Conservation (phyloP, 73 alveolate species). For the Tetrahymena borealis region DNA sequence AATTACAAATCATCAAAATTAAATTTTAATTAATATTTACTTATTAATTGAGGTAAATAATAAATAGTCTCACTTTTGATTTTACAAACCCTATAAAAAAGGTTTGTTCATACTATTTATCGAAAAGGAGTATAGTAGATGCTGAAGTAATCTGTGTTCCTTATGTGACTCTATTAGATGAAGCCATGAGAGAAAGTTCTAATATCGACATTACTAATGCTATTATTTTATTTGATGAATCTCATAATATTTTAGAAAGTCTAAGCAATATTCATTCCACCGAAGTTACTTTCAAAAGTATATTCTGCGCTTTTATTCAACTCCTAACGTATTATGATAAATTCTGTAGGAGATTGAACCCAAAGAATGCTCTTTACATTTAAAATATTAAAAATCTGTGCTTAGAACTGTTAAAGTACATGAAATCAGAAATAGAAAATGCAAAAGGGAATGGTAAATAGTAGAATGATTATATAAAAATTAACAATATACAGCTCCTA, state of each 20-base stretch:
- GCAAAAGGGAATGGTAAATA: neutral
- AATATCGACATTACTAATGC: slow-evolving; percentile 50
- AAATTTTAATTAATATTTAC: too few species aligned
- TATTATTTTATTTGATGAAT: slow-evolving; percentile 69
- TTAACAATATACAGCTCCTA: slow-evolving; percentile 29
- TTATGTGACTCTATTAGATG: slow-evolving; percentile 57
- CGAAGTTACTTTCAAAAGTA: slow-evolving; percentile 28
- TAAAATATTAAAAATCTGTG: slow-evolving; percentile 49
- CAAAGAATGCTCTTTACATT: slow-evolving; percentile 51
- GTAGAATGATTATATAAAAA: neutral
- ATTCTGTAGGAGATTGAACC: slow-evolving; percentile 49
- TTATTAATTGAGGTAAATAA: too few species aligned
- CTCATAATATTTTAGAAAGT: slow-evolving; percentile 69
- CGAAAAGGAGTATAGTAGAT: slow-evolving; percentile 32
- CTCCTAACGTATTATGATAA: slow-evolving; percentile 43
- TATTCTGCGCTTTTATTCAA: slow-evolving; percentile 14
- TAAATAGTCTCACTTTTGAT: neutral
- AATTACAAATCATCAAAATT: too few species aligned
- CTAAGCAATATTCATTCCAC: slow-evolving; percentile 49
- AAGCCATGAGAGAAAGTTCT: slow-evolving; percentile 54
- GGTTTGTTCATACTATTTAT: neutral
- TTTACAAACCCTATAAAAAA: neutral
- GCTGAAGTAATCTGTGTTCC: slow-evolving; percentile 69
- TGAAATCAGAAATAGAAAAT: slow-evolving; percentile 7
- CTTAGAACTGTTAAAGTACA: neutral